Base-by-base conservation (phyloP, 495 filamentous ascomycete species). In the Neurospora sp. region DNA sequence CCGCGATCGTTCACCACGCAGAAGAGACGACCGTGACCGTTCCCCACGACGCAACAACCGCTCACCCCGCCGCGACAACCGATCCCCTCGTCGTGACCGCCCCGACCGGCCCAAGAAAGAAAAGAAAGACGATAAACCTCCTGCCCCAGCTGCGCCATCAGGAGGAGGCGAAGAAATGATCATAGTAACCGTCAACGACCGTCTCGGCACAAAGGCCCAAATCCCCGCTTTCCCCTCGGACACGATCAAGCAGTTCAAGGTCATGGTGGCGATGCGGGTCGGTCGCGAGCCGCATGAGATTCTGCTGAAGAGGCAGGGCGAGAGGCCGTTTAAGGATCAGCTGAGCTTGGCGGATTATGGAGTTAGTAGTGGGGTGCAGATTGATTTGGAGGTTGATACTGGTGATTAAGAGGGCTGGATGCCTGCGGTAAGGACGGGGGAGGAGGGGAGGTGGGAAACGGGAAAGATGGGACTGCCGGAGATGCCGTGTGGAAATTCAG, bases 251-350 rank as follows among this genome's bases (percentile, higher is more conserved):
- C 85, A 94, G 70, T 96, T 98, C 86, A 98, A 98, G 81, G 90
- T 92, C 54, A 90, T 93, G 85, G 93, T 98, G 27, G 94, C 94
- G 4, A 92, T 92, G 71, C 86, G 89, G 44, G 94, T 98, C 74
- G 94, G 94, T 3, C 89, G 94, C 39, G 90, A 94, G 77, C 91
- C 93, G 66, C 92, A 96, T 77, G 93, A 97, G 83, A 97, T 98
- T 73, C 84, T 97, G 79, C 82, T 98, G 72, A 97, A 96, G 86
- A 85, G 94, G 76, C 94, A 98, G 83, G 92, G 94, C 10, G 92
- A 97, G 84, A 80, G 94, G 74, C 94, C 94, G 23, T 97, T 98
- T 79, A 96, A 96, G 85, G 94, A 97, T 78, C 86, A 90, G 71
- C 86, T 98, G 70, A 94, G 90, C 62, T 81, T 97, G 76, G 92